Base-by-base conservation (phyloP, 805 yeast genomes). In the Saccharomycopsis sp. region DNA sequence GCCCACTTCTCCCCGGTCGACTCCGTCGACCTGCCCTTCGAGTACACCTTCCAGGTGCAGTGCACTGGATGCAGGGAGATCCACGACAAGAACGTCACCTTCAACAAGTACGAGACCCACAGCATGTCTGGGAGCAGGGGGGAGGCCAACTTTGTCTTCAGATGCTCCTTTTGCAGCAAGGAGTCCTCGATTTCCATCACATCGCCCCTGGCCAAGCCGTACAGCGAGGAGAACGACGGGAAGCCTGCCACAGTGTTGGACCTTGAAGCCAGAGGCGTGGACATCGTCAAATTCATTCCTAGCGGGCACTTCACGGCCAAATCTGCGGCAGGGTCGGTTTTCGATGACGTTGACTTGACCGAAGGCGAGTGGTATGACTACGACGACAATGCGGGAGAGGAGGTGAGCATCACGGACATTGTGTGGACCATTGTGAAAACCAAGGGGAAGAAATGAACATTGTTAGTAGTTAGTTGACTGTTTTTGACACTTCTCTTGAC, bases 311-410 rank as follows among this genome's bases (percentile, higher is more conserved):
- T 87, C 68, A 64, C 68, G 34, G 83, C 87, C 57, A 72, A 67
- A 47, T 87, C 88, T 12, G 75, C 71, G 3, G 83, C 80, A 1
- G 70, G 72, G 12, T 75, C 86, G 8, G 70, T 68, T 55, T 89
- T 87, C 66, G 66, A 67, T 3, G 89, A 87, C 29, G 79, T 90
- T 24, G 94, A 87, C 57, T 73, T 91, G 29, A 79, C 76, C 41
- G 97, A 89, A 24, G 83, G 81, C 55, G 98, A 94, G 68, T 91
- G 97, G 91, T 94, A 85, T 68, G 99, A 94, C 66, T 94, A 91
- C 67, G 98, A 94, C 69, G 98, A 94, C 57, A 81, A 83, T 63
- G 84, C 87, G 5, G 80, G 82, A 12, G 80, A 75, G 50, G 97
- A 92, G 70, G 97, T 91, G 18, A 82, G 91, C 21, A 79, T 94